Evolutionary conservation across 225 moss, liverwort and hornwort genomes (phyloP).

Genomic region (Sphagnum contortum): DNA sequence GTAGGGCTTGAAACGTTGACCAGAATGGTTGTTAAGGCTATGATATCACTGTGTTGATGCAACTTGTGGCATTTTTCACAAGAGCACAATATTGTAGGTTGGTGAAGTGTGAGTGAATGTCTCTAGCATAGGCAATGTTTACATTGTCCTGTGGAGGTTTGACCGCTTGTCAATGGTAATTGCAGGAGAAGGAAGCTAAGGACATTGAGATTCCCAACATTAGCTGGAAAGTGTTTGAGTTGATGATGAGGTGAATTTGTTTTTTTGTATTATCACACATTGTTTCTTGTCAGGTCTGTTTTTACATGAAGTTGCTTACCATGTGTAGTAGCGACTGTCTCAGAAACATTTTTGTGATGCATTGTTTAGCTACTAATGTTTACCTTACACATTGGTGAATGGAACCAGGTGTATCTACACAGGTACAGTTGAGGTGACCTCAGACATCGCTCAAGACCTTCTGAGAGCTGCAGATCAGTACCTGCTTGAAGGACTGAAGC

Average conservation of each 20-base stretch:
- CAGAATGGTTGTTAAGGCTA: too few species aligned
- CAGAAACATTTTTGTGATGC: not conserved
- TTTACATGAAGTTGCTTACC: too few species aligned
- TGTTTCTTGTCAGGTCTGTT: too few species aligned
- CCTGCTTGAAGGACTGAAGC: slow-evolving; percentile 86
- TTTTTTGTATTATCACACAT: not conserved
- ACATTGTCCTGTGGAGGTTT: not conserved
- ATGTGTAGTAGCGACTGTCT: too few species aligned
- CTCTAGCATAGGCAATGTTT: not conserved
- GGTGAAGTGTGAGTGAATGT: not conserved
- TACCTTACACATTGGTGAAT: not conserved
- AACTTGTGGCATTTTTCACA: too few species aligned
- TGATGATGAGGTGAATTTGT: slow-evolving; percentile 80
- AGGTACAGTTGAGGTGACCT: slow-evolving; percentile 74
- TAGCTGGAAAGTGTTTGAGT: slow-evolving; percentile 98
- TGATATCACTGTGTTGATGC: too few species aligned
- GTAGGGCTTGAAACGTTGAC: too few species aligned
- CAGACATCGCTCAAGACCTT: slow-evolving; percentile 86
- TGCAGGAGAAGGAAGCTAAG: slow-evolving; percentile 91
- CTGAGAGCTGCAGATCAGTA: slow-evolving; percentile 97
- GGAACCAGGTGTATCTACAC: slow-evolving; percentile 82
- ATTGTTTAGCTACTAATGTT: not conserved
- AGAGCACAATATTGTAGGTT: too few species aligned
- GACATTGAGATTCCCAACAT: slow-evolving; percentile 98
- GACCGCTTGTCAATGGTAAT: not conserved